phyloP scores from a whole-genome alignment of 1,284 basidiomycete genomes.

The Earliella scabrosa region DNA sequence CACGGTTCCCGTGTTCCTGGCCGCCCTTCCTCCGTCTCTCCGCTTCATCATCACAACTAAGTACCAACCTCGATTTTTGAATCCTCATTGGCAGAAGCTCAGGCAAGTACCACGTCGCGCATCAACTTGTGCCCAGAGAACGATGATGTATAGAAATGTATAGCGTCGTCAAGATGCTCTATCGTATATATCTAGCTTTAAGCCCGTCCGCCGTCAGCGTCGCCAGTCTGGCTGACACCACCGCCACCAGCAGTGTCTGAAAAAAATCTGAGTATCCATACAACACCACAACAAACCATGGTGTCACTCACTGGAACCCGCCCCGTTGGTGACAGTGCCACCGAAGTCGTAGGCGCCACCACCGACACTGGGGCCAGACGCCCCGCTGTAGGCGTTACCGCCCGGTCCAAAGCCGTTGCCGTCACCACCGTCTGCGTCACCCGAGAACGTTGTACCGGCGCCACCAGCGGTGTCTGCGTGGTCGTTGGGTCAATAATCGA shows the following conservation, averaged over 20 bases:
- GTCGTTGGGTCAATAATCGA: background rate
- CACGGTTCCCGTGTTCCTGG: too few species aligned
- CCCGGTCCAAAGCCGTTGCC: conserved; percentile 33
- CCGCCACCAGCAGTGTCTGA: conserved; percentile 23
- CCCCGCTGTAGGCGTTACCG: conserved; percentile 35
- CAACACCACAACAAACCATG: background rate
- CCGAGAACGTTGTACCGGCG: conserved; percentile 29
- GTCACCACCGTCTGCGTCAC: conserved; percentile 31
- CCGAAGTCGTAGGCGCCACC: conserved; percentile 30
- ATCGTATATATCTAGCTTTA: conserved; percentile 15
- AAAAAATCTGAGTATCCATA: background rate
- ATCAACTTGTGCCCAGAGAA: too few species aligned
- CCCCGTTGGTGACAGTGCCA: conserved; percentile 24
- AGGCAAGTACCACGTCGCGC: too few species aligned
- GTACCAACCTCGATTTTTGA: too few species aligned
- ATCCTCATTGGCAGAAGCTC: too few species aligned
- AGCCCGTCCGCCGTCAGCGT: conserved; percentile 28
- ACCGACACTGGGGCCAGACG: conserved; percentile 29
- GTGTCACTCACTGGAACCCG: conserved; percentile 27
- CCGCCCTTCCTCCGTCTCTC: too few species aligned
- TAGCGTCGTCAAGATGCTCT: conserved; percentile 12
- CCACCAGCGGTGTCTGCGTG: conserved; percentile 25
- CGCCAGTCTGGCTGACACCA: conserved; percentile 25
- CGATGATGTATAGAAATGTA: too few species aligned
- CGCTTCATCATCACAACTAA: too few species aligned